Base-by-base conservation (phyloP, 139 green algal genomes). In the Haematococcus sp. region DNA sequence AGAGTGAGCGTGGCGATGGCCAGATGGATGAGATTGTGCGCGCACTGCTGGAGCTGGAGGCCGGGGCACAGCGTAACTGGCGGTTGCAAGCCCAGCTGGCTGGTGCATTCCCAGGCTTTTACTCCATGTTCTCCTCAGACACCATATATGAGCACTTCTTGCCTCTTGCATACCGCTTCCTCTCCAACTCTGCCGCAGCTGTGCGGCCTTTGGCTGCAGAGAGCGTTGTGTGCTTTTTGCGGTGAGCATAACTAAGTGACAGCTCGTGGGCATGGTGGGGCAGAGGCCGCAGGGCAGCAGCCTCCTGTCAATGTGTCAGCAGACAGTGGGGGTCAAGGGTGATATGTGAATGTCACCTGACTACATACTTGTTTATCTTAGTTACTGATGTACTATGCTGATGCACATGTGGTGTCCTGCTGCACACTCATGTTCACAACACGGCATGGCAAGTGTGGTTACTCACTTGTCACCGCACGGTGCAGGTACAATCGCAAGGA, bases 161-260 rank as follows among this genome's bases (percentile, higher is more conserved):
- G 65, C 82, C 81, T 0, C 72, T 89, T 25, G 81, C 75, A 0
- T 60, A 79, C 4, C 76, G 77, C 7, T 83, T 85, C 63, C 76
- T 89, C 34, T 75, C 71, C 1, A 68, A 73, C 4, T 77, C 74
- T 17, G 77, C 82, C 5, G 83, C 83, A 1, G 65, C 74, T 5
- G 79, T 91, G 59, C 81, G 79, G 64, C 75, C 76, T 0, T 71
- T 82, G 20, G 88, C 84, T 25, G 88, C 84, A 15, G 70, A 84
- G 16, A 82, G 80, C 0, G 66, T 88, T 15, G 80, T 76, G 0
- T 72, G 35, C 55, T 77, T 88, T 40, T 63, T 90, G 56, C 80
- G 85, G 58, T 71, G 40, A 7, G n/a, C n/a, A n/a, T n/a, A n/a
- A n/a, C n/a, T n/a, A n/a, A n/a, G n/a, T n/a, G n/a, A n/a, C n/a